Evolutionary conservation across 306 rosid species (phyloP), one percentile per base, ranked within the genome.

Genomic region (Gastrolobium villosum): DNA sequence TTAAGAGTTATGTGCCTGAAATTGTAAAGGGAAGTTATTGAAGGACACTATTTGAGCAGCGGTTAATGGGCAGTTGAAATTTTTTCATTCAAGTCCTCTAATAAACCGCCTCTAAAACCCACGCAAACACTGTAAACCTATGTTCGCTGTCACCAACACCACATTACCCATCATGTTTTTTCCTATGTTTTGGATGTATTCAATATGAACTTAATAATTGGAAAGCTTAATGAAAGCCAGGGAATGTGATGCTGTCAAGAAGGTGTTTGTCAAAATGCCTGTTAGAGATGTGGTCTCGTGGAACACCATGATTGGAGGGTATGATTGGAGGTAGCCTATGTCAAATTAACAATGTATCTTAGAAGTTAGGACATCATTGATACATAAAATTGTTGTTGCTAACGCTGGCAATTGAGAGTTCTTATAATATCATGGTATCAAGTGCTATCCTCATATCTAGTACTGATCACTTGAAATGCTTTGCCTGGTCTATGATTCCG

Each of bases 271-370:
- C 30, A 91, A 86, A 82, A 86, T 79, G 82, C 56, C 78, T 39
- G 72, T 9, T 8, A 48, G 88, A 60, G 92, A 91, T 84, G 81
- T 85, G 2, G 88, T 91, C 30, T 81, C 97, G 2, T 91, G 97
- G 94, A 89, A 89, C 83, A 74, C 92, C 14, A 49, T 89, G 65
- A 78, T 91, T 60, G 89, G 91, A 26, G 97, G 94, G 60, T 86
- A 71, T 54, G 94, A n/a, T n/a, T n/a, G n/a, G 39, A 15, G 69
- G 15, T 54, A 14, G n/a, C 39, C 66, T 44, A 8, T 41, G 74
- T 54, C 9, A 6, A 36, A 75, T 26, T 52, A 26, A 54, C 48
- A 5, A 32, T 52, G 39, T 14, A 2, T 44, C 40, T 70, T 9
- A 10, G 5, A 36, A 46, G 7, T 11, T 15, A 36, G 62, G 62